These are phyloP conservation scores for Tulasnella sp. DNA, from an alignment of 768 basidiomycete genomes.

Conservation along the genomic window DNA sequence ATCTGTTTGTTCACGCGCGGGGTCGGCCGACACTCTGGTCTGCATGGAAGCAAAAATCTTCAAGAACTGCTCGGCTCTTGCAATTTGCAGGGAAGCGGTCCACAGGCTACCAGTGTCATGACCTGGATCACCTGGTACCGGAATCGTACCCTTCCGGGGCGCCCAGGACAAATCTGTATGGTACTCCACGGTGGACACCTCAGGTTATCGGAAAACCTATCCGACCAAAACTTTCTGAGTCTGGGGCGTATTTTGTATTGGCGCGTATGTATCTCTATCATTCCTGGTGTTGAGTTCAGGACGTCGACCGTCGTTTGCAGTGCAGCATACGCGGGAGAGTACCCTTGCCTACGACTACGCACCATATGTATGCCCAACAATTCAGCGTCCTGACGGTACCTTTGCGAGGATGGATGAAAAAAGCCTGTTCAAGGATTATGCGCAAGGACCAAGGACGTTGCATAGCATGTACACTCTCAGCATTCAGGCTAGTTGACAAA, in stretches of 20 bases:
- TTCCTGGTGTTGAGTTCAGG: too few relatives aligned
- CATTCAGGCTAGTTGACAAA: not conserved
- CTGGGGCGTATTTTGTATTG: not conserved
- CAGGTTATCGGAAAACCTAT: not conserved
- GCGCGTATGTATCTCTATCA: not conserved
- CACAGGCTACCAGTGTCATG: not conserved
- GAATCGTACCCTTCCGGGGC: not conserved
- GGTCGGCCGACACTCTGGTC: not conserved
- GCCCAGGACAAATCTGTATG: not conserved
- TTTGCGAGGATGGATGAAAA: too few relatives aligned
- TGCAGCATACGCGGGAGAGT: too few relatives aligned
- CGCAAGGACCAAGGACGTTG: too few relatives aligned
- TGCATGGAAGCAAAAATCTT: not conserved
- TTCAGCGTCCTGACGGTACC: too few relatives aligned
- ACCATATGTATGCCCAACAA: too few relatives aligned
- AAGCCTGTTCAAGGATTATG: too few relatives aligned
- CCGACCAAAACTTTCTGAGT: not conserved
- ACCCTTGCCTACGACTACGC: too few relatives aligned
- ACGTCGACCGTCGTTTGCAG: too few relatives aligned
- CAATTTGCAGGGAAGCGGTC: not conserved
- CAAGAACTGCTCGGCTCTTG: conserved; percentile 6
- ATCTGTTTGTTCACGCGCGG: not conserved
- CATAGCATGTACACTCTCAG: too few relatives aligned
- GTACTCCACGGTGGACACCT: not conserved
- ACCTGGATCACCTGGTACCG: not conserved